Evolutionary conservation across 805 yeast genomes (phyloP), one percentile per base, ranked within the genome.

Genomic region (Nakazawaea laoshanensis): DNA sequence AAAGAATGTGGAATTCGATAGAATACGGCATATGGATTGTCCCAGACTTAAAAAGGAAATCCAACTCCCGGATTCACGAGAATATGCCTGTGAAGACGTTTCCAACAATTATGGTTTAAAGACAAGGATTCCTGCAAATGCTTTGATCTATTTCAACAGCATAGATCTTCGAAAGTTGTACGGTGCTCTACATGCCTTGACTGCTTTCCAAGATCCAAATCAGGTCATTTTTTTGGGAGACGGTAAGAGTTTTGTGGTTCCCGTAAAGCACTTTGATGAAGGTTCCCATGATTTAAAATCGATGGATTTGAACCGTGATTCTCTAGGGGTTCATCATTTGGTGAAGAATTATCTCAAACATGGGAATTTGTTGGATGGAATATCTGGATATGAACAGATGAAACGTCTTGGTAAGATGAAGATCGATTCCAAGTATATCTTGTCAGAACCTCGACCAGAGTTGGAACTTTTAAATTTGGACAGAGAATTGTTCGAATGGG

Each of bases 211-310:
- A 9, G 11, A 9, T 4, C 37, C 37, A 4, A 15, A 20, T 7
- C 19, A 29, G 5, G n/a, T 35, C 16, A 18, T 35, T 4, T 29
- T 35, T 3, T 14, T 35, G 23, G 29, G 32, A 9, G 33, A 34
- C 15, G 37, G 37, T 5, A 18, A 29, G 12, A 32, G 28, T 12
- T 27, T 24, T 29, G 19, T 34, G 25, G 22, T 13, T 13, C 15
- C 15, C 6, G 28, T 16, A 12, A 8, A 25, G 11, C 5, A 14
- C 18, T 10, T 6, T 25, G n/a, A 13, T 6, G 11, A 13, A 7
- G 26, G 12, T 11, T 24, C 12, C 12, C 7, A 13, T n/a, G 11
- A 5, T 7, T 8, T 23, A 7, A n/a, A 23, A 23, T n/a, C 12
- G 10, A 9, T 20, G 11, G 23, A 20, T 11, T 7, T 7, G 23